phyloP scores from a whole-genome alignment of 2,329 filamentous ascomycete species.

The Eutypa lata region DNA sequence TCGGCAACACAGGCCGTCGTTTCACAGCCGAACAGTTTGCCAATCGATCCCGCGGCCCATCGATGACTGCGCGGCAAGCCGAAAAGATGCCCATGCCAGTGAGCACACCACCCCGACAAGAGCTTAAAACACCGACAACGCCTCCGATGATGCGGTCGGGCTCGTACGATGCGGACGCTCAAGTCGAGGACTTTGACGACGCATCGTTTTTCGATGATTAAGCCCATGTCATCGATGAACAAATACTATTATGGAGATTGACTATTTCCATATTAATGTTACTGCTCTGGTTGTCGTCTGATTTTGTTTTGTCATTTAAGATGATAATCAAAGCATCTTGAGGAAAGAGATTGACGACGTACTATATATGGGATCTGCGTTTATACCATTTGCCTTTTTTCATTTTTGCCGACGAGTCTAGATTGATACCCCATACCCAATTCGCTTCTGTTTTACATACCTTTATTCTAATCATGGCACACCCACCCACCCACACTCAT shows the following conservation, averaged over 20 bases:
- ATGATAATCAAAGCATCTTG: constrained; percentile 5
- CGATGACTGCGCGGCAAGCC: constrained; percentile 32
- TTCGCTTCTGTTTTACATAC: background rate
- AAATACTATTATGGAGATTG: background rate
- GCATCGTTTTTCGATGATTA: constrained; percentile 55
- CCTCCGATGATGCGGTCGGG: constrained; percentile 60
- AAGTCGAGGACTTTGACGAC: constrained; percentile 57
- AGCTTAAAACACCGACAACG: constrained; percentile 46
- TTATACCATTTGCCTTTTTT: constrained; percentile 18
- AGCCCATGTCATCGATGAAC: constrained; percentile 2
- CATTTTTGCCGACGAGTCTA: constrained; percentile 12
- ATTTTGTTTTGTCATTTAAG: constrained; percentile 7
- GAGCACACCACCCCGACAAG: constrained; percentile 41
- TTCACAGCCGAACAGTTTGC: constrained; percentile 51
- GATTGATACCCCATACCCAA: constrained; percentile 20
- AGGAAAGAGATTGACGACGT: constrained; percentile 12
- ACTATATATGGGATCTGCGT: constrained; percentile 9
- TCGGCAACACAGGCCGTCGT: constrained; percentile 57
- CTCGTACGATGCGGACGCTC: constrained; percentile 60
- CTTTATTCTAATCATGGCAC: background rate
- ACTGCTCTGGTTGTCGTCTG: constrained; percentile 5
- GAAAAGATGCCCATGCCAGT: constrained; percentile 34
- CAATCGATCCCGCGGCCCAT: constrained; percentile 31
- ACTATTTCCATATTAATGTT: background rate
- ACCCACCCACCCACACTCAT: background rate